These are phyloP conservation scores for Naematelia encephala DNA, from an alignment of 768 basidiomycete species.

Conservation along the genomic window DNA sequence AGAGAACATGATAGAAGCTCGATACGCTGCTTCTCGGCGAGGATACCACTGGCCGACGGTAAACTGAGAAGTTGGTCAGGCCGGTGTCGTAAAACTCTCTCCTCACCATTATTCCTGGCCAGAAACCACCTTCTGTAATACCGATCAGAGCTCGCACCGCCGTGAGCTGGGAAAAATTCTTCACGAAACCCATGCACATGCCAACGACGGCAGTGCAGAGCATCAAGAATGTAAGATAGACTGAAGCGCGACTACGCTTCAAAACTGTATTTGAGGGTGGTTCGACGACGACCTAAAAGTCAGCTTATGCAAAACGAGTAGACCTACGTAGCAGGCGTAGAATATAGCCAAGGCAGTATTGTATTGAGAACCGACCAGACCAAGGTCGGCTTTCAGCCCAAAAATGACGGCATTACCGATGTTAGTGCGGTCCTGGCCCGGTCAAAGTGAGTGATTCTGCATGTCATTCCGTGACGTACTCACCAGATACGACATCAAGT, in stretches of 20 bases:
- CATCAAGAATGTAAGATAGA: slow-evolving; percentile 49
- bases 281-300: slow-evolving; percentile 46
- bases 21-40: slow-evolving; percentile 41
- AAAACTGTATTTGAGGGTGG: slow-evolving; percentile 47
- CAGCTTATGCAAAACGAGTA: neutral
- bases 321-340: slow-evolving; percentile 24
- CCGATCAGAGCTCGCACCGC: slow-evolving; percentile 47
- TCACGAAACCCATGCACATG: slow-evolving; percentile 47
- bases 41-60: slow-evolving; percentile 50
- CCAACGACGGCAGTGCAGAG: slow-evolving; percentile 47
- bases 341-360: slow-evolving; percentile 19
- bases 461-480: too few species aligned
- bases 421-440: slow-evolving; percentile 49
- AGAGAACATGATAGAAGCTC: slow-evolving; percentile 47
- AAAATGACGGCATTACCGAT: slow-evolving; percentile 45
- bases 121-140: slow-evolving; percentile 38
- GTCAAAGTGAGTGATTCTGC: too few species aligned
- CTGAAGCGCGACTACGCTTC: slow-evolving; percentile 42
- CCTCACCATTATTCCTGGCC: neutral
- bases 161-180: slow-evolving; percentile 40
- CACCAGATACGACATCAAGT: too few species aligned
- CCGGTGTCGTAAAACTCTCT: slow-evolving; percentile 20
- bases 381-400: slow-evolving; percentile 38
- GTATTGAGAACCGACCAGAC: slow-evolving; percentile 40
- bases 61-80: slow-evolving; percentile 45